A percentile compares a stretch with the other conserved stretches of the same genome.
These are phyloP conservation scores for Sanghuangporus weigelae DNA, from an alignment of 1,284 basidiomycete genomes.

Conservation along the genomic window DNA sequence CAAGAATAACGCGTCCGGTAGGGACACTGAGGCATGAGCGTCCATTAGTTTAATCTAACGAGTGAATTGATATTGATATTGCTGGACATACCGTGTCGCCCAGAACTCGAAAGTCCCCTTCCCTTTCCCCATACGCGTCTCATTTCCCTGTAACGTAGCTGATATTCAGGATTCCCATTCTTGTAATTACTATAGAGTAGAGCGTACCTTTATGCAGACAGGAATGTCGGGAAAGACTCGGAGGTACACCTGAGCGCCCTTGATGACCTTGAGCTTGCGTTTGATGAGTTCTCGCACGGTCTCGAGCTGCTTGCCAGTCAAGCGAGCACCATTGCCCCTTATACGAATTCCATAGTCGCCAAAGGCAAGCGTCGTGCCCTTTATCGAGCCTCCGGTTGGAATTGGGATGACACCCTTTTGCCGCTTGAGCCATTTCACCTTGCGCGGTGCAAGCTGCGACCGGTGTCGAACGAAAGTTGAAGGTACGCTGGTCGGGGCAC, in stretches of 20 bases:
- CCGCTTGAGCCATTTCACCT: conserved; percentile 78
- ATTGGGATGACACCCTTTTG: conserved; percentile 87
- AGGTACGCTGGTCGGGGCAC: not conserved
- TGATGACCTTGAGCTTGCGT: conserved; percentile 87
- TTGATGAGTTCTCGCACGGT: conserved; percentile 87
- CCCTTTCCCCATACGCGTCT: conserved; percentile 99
- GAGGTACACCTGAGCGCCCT: conserved; percentile 85
- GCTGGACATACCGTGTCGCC: conserved; percentile 72
- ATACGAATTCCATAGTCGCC: conserved; percentile 92
- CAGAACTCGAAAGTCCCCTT: conserved; percentile 98
- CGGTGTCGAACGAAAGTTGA: conserved; percentile 29
- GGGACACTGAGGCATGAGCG: conserved; percentile 55
- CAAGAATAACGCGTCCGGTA: conserved; percentile 91
- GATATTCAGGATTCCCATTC: not conserved
- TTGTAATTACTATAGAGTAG: not conserved
- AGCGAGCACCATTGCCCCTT: conserved; percentile 72
- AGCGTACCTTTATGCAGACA: conserved; percentile 87
- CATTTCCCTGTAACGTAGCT: conserved; percentile 68
- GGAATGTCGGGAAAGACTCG: conserved; percentile 96
- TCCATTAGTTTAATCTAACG: not conserved
- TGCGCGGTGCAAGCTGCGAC: conserved; percentile 73
- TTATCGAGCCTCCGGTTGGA: conserved; percentile 84
- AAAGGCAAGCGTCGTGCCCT: conserved; percentile 89
- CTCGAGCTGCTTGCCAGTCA: conserved; percentile 90
- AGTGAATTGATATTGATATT: not conserved